Evolutionary conservation across 495 filamentous ascomycete genomes (phyloP).

Genomic region (Aspergillus conjunctus): DNA sequence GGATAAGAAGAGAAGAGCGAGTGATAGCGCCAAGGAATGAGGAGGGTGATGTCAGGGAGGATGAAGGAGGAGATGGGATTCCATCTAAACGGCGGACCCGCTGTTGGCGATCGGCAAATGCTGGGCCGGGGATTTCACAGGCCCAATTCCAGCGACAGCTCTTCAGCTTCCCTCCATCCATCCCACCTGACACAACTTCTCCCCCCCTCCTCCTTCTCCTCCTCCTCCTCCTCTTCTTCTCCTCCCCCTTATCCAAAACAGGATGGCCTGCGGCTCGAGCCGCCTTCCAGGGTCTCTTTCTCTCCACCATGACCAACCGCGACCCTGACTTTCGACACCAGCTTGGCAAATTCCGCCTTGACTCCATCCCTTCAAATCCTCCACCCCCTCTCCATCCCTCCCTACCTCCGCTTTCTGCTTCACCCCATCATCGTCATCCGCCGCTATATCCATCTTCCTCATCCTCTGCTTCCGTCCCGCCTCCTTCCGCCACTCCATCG

Average conservation of each 20-base stretch:
- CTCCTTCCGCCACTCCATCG: conserved; percentile 7
- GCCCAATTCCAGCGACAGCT: too few relatives aligned
- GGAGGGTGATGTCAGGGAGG: too few relatives aligned
- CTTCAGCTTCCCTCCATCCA: too few relatives aligned
- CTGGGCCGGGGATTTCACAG: neutral
- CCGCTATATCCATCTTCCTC: conserved; percentile 13
- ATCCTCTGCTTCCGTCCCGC: neutral
- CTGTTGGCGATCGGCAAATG: neutral
- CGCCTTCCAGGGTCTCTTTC: conserved; percentile 27
- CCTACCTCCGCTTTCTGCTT: conserved; percentile 14
- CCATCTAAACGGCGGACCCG: neutral
- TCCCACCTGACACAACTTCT: too few relatives aligned
- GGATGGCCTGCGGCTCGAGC: conserved; percentile 43
- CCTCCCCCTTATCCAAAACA: neutral
- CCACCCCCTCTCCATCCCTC: conserved; percentile 14
- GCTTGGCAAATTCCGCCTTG: conserved; percentile 50
- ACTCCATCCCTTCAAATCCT: conserved; percentile 32
- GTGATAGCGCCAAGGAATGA: neutral
- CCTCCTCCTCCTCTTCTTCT: neutral
- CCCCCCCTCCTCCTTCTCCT: neutral
- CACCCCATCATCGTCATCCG: conserved; percentile 10
- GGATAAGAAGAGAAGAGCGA: neutral
- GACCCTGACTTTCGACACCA: conserved; percentile 50
- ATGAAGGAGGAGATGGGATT: too few relatives aligned
- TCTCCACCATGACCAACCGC: conserved; percentile 37